Conservation (phyloP, 257 asterid genomes). For the Solanum pinnatisectum region DNA sequence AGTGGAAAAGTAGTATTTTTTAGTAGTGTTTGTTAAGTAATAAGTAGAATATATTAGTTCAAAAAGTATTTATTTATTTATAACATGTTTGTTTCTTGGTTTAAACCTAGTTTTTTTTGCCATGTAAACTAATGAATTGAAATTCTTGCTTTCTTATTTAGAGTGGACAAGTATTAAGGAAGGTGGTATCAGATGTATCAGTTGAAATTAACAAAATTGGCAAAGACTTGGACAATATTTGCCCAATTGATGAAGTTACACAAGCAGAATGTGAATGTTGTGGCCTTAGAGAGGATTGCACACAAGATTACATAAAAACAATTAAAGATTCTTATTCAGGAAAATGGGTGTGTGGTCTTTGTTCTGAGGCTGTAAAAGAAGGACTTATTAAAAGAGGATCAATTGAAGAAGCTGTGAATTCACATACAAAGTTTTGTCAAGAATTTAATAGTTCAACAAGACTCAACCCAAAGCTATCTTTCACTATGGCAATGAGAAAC, state of each 20-base stretch:
- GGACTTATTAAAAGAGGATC: constrained; percentile 47
- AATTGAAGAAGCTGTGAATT: constrained; percentile 43
- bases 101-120: not conserved
- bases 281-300: constrained; percentile 81
- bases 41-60: no score
- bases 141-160: not conserved
- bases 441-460: constrained; percentile 62
- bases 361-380: constrained; percentile 81
- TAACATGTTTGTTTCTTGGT: not conserved
- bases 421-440: constrained; percentile 62
- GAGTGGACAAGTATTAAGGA: not conserved
- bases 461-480: constrained; percentile 69
- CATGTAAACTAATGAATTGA: not conserved
- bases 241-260: constrained; percentile 56
- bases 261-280: constrained; percentile 90
- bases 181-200: constrained; percentile 57
- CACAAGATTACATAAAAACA: constrained; percentile 48
- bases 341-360: constrained; percentile 68
- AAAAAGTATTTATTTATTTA: no score
- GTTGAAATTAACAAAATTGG: constrained; percentile 27
- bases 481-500: constrained; percentile 76
- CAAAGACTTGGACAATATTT: not conserved
- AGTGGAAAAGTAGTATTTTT: no score
- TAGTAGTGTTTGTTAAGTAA: no score
- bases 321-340: constrained; percentile 47